Conservation (phyloP, 2,329 filamentous ascomycete species). For the Neofusicoccum cordaticola region DNA sequence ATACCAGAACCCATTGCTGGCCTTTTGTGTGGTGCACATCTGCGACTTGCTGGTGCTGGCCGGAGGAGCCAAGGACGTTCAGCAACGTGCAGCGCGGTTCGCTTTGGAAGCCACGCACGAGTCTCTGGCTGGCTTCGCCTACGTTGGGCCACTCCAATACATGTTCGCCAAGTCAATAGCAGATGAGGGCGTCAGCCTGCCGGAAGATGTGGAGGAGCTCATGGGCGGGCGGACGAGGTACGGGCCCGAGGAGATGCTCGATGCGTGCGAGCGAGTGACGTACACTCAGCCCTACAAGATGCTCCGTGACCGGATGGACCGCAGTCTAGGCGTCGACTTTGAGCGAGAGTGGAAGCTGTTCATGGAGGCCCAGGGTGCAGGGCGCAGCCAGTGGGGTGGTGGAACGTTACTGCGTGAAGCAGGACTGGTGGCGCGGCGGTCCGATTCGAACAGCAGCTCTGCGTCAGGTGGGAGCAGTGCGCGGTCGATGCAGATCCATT, state of each 20-base stretch:
- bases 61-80: slow-evolving; percentile 9
- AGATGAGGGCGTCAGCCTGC: slow-evolving; percentile 19
- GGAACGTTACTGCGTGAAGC: not conserved
- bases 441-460: slow-evolving; percentile 6
- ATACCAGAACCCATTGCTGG: slow-evolving; percentile 25
- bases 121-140: slow-evolving; percentile 23
- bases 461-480: slow-evolving; percentile 7
- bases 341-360: slow-evolving; percentile 19
- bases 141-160: slow-evolving; percentile 26
- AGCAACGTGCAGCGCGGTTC: slow-evolving; percentile 18
- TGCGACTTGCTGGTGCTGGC: slow-evolving; percentile 23
- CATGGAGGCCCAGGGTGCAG: slow-evolving; percentile 18
- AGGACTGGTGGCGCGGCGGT: not conserved
- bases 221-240: slow-evolving; percentile 21
- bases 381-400: not conserved
- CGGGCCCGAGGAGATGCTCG: slow-evolving; percentile 26
- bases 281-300: slow-evolving; percentile 25
- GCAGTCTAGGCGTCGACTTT: slow-evolving; percentile 15
- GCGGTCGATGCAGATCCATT: slow-evolving; percentile 20
- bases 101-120: slow-evolving; percentile 23
- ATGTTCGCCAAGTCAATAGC: slow-evolving; percentile 24
- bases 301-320: slow-evolving; percentile 19
- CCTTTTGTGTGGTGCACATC: slow-evolving; percentile 27
- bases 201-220: slow-evolving; percentile 20
- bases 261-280: slow-evolving; percentile 26